Percentiles rank a stretch among this genome's conserved stretches.
Conservation (phyloP, 495 filamentous ascomycete genomes). For the Podospora pseudopauciseta region DNA sequence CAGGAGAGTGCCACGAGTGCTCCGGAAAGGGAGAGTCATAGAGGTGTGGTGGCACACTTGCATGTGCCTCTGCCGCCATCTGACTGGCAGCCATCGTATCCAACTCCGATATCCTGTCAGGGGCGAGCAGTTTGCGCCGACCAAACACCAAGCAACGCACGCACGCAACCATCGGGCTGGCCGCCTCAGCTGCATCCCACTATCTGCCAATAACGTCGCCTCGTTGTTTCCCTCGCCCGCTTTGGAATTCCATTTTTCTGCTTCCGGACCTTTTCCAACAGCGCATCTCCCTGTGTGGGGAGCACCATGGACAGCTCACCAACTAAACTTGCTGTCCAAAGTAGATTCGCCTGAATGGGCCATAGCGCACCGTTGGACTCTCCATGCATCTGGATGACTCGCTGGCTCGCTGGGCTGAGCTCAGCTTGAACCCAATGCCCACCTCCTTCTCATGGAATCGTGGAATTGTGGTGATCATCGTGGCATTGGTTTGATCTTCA, state of each 20-base stretch:
- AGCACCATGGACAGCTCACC: background rate
- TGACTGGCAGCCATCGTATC: background rate
- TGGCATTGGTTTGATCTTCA: constrained; percentile 6
- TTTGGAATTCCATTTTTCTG: background rate
- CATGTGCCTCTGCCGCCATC: background rate
- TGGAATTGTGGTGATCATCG: background rate
- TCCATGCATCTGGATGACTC: background rate
- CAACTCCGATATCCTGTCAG: background rate
- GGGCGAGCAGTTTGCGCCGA: background rate
- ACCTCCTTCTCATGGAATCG: background rate
- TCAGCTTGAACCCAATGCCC: background rate
- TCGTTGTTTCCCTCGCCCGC: background rate
- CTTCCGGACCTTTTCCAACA: background rate
- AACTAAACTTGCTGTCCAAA: background rate
- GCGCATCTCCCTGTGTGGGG: background rate
- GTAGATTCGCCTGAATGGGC: background rate
- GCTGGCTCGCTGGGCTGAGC: background rate
- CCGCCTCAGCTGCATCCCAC: background rate
- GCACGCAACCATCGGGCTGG: constrained; percentile 3
- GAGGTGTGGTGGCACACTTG: background rate
- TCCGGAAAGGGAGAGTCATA: background rate
- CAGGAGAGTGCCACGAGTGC: constrained; percentile 12
- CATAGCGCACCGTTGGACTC: background rate
- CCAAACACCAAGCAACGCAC: constrained; percentile 1
- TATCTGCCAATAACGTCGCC: background rate